Percentiles rank a stretch among this genome's conserved stretches.
These are phyloP conservation scores for Lipomyces sp. DNA, from an alignment of 805 yeast species.

Conservation along the genomic window DNA sequence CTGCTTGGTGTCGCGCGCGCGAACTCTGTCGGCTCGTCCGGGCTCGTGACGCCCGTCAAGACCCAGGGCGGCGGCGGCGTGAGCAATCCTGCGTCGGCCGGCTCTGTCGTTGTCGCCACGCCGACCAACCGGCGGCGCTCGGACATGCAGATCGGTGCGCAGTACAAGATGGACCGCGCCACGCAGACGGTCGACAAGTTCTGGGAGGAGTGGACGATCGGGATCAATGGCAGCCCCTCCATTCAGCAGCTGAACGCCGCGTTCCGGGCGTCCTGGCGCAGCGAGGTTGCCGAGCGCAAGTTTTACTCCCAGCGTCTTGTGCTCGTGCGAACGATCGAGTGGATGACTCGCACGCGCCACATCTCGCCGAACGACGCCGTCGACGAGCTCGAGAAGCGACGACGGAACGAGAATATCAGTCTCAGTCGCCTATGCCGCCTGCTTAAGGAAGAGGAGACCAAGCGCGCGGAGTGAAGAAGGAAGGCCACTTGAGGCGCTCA, in stretches of 20 bases:
- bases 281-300: constrained; percentile 32
- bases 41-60: neutral
- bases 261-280: constrained; percentile 45
- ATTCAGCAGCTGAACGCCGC: constrained; percentile 42
- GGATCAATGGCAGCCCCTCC: constrained; percentile 44
- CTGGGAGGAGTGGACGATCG: constrained; percentile 44
- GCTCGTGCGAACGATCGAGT: constrained; percentile 27
- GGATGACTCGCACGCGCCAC: constrained; percentile 21
- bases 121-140: neutral
- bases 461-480: constrained; percentile 13
- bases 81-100: neutral
- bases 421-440: constrained; percentile 24
- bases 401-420: constrained; percentile 22
- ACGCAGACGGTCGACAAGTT: constrained; percentile 28
- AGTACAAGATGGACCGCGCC: constrained; percentile 27
- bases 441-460: constrained; percentile 24
- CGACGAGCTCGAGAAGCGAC: constrained; percentile 25
- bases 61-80: neutral
- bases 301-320: constrained; percentile 28
- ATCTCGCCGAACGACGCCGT: constrained; percentile 25
- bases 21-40: neutral
- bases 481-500: no score
- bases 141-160: constrained; percentile 5
- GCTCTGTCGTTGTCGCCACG: neutral
- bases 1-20: constrained; percentile 2